Evolutionary conservation across 257 asterid species (phyloP).

Genomic region (Capsicum baccatum): DNA sequence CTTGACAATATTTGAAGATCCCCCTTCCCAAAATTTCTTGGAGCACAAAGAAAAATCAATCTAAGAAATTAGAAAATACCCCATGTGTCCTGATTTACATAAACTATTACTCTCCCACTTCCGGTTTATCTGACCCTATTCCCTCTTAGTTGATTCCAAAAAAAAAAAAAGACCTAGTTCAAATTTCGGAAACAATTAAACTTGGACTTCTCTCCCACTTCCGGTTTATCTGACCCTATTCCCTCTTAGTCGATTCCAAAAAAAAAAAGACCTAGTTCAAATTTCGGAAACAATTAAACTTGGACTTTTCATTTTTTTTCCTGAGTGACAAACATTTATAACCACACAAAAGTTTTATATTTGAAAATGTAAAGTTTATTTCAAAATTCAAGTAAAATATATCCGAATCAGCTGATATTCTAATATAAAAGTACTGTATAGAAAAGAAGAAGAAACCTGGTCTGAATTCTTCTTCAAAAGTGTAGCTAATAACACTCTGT

Average conservation of each 20-base stretch:
- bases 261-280: not conserved
- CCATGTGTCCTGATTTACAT: not conserved
- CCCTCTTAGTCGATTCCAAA: not conserved
- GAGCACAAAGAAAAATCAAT: slow-evolving; percentile 19
- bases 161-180: not conserved
- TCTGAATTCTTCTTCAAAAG: slow-evolving; percentile 58
- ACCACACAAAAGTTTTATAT: not conserved
- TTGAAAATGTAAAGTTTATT: not conserved
- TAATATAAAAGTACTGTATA: not conserved
- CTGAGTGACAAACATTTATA: not conserved
- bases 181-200: not conserved
- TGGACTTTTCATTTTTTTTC: not conserved
- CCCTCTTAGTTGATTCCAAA: not conserved
- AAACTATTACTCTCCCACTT: not conserved
- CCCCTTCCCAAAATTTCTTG: not conserved
- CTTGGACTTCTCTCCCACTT: not conserved
- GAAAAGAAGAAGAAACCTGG: slow-evolving; percentile 57
- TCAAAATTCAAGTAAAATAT: too few relatives aligned
- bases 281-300: not conserved
- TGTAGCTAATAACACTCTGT: slow-evolving; percentile 57
- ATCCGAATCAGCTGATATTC: too few relatives aligned
- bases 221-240: not conserved
- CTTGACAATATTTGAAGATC: not conserved
- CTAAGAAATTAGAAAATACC: slow-evolving; percentile 14
- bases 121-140: not conserved